These are phyloP conservation scores for Emergomyces pasteurianus DNA, from an alignment of 2,329 filamentous ascomycete genomes.

Conservation along the genomic window DNA sequence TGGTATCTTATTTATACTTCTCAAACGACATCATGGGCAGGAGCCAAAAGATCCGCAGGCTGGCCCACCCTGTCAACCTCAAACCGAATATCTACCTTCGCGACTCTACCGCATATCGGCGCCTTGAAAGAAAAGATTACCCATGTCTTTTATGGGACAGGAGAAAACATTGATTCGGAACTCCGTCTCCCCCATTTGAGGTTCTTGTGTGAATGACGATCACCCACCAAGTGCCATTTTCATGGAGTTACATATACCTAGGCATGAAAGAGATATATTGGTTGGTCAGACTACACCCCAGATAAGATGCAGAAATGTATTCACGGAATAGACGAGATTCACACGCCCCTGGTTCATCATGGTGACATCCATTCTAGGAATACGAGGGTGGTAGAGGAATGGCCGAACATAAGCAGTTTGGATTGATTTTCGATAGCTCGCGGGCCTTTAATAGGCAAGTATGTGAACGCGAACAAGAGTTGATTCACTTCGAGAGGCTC, in stretches of 20 bases:
- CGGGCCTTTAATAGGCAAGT: slow-evolving; percentile 4
- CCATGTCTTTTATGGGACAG: slow-evolving; percentile 3
- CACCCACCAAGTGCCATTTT: slow-evolving; percentile 13
- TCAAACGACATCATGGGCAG: slow-evolving; percentile 3
- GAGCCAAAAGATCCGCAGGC: not conserved
- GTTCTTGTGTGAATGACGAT: slow-evolving; percentile 7
- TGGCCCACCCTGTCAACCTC: not conserved
- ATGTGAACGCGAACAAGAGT: not conserved
- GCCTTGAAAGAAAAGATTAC: not conserved
- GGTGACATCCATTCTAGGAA: slow-evolving; percentile 15
- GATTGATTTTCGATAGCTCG: slow-evolving; percentile 16
- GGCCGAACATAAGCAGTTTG: slow-evolving; percentile 10
- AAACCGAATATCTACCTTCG: slow-evolving; percentile 1
- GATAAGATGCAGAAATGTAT: slow-evolving; percentile 9
- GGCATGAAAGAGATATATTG: slow-evolving; percentile 12
- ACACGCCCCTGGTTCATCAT: slow-evolving; percentile 12
- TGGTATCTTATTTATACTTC: not conserved
- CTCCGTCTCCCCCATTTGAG: not conserved
- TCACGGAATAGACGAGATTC: slow-evolving; percentile 13
- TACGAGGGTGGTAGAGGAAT: slow-evolving; percentile 13
- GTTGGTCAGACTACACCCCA: slow-evolving; percentile 14
- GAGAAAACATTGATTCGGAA: slow-evolving; percentile 3
- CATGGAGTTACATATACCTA: slow-evolving; percentile 15
- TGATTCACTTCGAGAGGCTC: not conserved
- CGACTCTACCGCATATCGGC: slow-evolving; percentile 3